Conservation (phyloP, 2,329 filamentous ascomycete genomes). For the Colletotrichum musicola region DNA sequence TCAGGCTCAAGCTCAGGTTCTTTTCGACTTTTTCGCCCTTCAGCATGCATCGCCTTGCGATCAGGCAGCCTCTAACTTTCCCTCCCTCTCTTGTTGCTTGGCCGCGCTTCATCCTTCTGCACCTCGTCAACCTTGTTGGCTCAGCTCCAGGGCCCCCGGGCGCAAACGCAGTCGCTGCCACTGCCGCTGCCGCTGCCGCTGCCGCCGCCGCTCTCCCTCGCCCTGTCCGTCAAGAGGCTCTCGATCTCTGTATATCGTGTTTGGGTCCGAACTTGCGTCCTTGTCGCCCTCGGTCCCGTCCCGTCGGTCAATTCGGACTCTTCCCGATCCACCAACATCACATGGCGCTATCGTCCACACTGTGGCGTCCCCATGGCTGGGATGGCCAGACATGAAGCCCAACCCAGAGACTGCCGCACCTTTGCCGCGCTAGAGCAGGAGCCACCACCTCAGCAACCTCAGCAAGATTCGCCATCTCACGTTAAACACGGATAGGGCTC, state of each 20-base stretch:
- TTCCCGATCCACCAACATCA: slow-evolving; percentile 25
- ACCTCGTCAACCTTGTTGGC: slow-evolving; percentile 22
- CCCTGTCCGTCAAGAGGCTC: not conserved
- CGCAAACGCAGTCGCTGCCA: slow-evolving; percentile 10
- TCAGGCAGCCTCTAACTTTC: slow-evolving; percentile 10
- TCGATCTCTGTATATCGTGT: not conserved
- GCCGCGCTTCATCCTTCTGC: slow-evolving; percentile 38
- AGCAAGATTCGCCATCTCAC: slow-evolving; percentile 11
- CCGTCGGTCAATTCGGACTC: slow-evolving; percentile 6
- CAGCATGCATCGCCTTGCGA: slow-evolving; percentile 7
- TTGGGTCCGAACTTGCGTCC: not conserved
- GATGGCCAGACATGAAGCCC: slow-evolving; percentile 15
- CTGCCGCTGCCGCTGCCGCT: not conserved
- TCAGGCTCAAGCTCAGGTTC: slow-evolving; percentile 3
- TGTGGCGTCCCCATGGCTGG: slow-evolving; percentile 32
- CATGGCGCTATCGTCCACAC: slow-evolving; percentile 27
- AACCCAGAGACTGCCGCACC: slow-evolving; percentile 27
- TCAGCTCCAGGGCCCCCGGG: slow-evolving; percentile 8
- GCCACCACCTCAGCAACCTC: not conserved
- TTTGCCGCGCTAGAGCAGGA: slow-evolving; percentile 24
- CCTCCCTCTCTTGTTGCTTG: not conserved
- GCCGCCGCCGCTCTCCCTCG: not conserved
- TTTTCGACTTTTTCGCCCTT: slow-evolving; percentile 3
- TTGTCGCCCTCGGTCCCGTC: not conserved
- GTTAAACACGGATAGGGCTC: slow-evolving; percentile 19